Base-by-base conservation (phyloP, 2,329 filamentous ascomycete genomes). In the Colletotrichum liriopes region DNA sequence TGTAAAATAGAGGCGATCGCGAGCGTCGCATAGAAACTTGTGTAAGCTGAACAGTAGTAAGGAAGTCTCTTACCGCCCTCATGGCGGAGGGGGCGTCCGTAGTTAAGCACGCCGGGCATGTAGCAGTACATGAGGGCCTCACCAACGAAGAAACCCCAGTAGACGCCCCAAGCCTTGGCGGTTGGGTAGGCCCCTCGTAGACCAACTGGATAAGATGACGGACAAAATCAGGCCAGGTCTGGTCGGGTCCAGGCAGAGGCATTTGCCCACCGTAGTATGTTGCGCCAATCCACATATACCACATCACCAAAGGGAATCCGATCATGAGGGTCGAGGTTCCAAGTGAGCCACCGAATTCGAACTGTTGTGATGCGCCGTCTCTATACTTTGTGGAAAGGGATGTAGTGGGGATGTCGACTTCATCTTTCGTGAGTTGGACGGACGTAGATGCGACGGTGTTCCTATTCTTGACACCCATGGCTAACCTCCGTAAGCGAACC, bases 211-310 rank as follows among this genome's bases (percentile, higher is more conserved):
- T 88, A 81, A 98, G 83, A 75, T 97, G 92, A 70, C 86, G 83
- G 66, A 89, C 86, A 80, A 98, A 98, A 23, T 96, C 91, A 16
- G 79, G 76, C 80, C 90, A 90, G 76, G 87, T 91, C 86, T 97
- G 88, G 52, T 89, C 93, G 54, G 89, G 81, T 2, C 84, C 84
- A 1, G 91, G 93, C 54, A 85, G 84, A 20, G 96, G 96, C 63
- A 97, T 87, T 74, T 93, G 91, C 77, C 96, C 96, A 80, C 94
- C 86, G 84, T 98, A 99, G 85, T 96, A 98, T 61, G 92, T 95
- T 43, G 96, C 93, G 62, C 96, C 96, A 82, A 97, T 92, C 95
- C 95, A 98, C 95, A 99, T 98, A 85, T 98, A 98, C 89, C 94
- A 98, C 96, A 98, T 98, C 77, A 99, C 89, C 47, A 92, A 74